phyloP scores from a whole-genome alignment of 768 basidiomycete genomes.

The Russula virescens region DNA sequence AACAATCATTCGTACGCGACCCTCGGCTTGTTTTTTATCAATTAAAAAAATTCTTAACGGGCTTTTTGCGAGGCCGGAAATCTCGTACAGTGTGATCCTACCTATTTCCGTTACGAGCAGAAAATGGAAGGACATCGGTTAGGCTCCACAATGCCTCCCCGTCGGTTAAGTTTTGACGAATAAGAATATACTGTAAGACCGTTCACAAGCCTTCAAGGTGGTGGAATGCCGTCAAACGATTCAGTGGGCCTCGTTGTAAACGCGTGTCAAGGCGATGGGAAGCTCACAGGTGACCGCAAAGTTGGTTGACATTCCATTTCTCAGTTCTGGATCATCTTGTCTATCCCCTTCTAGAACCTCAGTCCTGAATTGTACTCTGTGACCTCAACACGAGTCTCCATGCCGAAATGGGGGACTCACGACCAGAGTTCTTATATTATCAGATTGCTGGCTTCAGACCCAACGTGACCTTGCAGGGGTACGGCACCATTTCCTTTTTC shows the following conservation, averaged over 20 bases:
- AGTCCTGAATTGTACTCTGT: not conserved
- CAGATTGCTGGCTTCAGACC: constrained; percentile 24
- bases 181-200: too few relatives aligned
- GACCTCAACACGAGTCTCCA: not conserved
- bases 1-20: not conserved
- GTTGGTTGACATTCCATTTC: not conserved
- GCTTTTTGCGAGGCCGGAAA: too few relatives aligned
- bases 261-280: not conserved
- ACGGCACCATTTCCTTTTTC: not conserved
- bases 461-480: constrained; percentile 18
- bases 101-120: not conserved
- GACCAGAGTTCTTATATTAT: constrained; percentile 13
- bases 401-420: constrained; percentile 9
- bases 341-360: constrained; percentile 1
- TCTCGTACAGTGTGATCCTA: not conserved
- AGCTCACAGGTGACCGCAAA: not conserved
- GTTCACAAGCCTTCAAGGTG: too few relatives aligned
- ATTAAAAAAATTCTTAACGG: not conserved
- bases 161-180: too few relatives aligned
- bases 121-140: not conserved
- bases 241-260: constrained; percentile 5
- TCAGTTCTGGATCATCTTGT: not conserved
- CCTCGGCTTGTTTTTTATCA: not conserved
- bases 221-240: too few relatives aligned
- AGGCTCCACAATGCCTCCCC: too few relatives aligned